Evolutionary conservation across 371 early-diverging fungal genomes (phyloP).

Genomic region (Mortierella sp.): DNA sequence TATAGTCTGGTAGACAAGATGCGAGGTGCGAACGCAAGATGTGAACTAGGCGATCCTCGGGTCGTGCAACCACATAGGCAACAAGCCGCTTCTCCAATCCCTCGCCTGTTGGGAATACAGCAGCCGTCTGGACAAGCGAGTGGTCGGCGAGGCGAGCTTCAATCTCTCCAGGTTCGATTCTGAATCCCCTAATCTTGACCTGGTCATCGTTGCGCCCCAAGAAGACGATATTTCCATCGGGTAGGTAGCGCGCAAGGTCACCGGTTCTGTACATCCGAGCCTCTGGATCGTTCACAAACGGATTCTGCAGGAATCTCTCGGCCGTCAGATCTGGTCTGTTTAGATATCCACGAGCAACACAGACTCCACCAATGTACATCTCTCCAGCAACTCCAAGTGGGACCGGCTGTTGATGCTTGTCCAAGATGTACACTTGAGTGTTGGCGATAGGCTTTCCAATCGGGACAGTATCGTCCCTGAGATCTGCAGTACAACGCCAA

Average conservation of each 20-base stretch:
- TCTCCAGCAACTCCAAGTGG: slow-evolving; percentile 35
- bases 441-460: no score
- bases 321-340: slow-evolving; percentile 33
- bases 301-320: slow-evolving; percentile 18
- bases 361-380: no score
- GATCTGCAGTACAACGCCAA: not conserved
- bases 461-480: not conserved
- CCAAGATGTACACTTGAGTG: slow-evolving; percentile 14
- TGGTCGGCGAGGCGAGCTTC: no score
- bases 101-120: slow-evolving; percentile 2
- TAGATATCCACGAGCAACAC: slow-evolving; percentile 43
- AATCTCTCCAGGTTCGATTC: no score
- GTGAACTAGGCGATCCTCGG: not conserved
- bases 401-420: slow-evolving; percentile 11
- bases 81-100: slow-evolving; percentile 8
- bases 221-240: slow-evolving; percentile 45
- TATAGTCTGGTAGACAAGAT: slow-evolving; percentile 5
- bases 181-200: no score
- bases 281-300: not conserved
- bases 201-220: slow-evolving; percentile 25
- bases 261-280: slow-evolving; percentile 54
- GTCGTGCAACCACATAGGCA: slow-evolving; percentile 13
- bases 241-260: slow-evolving; percentile 45
- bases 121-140: slow-evolving; percentile 1
- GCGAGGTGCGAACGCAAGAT: not conserved